Conservation (phyloP, 495 filamentous ascomycete genomes). For the Aspergillus nidulans region DNA sequence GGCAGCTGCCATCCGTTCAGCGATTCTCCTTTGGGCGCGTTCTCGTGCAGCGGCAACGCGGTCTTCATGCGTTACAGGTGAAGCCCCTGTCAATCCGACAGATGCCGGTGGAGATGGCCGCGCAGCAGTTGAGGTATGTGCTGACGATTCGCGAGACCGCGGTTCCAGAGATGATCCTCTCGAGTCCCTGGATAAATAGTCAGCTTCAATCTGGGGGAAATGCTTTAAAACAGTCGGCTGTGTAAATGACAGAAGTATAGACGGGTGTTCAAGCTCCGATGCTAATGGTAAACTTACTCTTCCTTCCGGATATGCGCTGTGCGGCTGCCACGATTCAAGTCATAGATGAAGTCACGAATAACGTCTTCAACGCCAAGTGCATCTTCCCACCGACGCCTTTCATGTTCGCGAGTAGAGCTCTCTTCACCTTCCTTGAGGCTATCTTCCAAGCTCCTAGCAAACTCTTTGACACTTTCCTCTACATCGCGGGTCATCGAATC, state of each 20-base stretch:
- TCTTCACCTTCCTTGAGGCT: slow-evolving; percentile 79
- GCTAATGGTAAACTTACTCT: slow-evolving; percentile 50
- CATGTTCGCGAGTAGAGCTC: slow-evolving; percentile 70
- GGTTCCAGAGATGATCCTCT: slow-evolving; percentile 26
- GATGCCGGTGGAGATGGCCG: slow-evolving; percentile 40
- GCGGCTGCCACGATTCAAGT: slow-evolving; percentile 79
- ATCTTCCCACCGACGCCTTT: slow-evolving; percentile 93
- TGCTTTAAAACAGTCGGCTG: neutral
- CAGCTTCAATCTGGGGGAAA: neutral
- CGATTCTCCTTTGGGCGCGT: slow-evolving; percentile 94
- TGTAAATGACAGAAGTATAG: neutral
- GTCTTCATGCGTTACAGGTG: slow-evolving; percentile 81
- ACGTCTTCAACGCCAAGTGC: slow-evolving; percentile 94
- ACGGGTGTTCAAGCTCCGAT: too few species aligned
- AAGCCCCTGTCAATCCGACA: slow-evolving; percentile 36
- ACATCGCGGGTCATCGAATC: slow-evolving; percentile 95
- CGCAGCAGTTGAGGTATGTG: slow-evolving; percentile 25
- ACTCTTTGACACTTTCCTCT: slow-evolving; percentile 93
- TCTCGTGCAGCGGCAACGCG: slow-evolving; percentile 94
- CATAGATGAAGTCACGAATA: slow-evolving; percentile 95
- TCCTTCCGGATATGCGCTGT: slow-evolving; percentile 71
- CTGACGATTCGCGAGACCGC: slow-evolving; percentile 21
- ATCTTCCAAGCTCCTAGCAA: slow-evolving; percentile 75
- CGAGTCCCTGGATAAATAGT: slow-evolving; percentile 15
- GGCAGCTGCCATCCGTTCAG: slow-evolving; percentile 91